phyloP scores from a whole-genome alignment of 1,284 basidiomycete species.

The Ceratobasidium papillatum region DNA sequence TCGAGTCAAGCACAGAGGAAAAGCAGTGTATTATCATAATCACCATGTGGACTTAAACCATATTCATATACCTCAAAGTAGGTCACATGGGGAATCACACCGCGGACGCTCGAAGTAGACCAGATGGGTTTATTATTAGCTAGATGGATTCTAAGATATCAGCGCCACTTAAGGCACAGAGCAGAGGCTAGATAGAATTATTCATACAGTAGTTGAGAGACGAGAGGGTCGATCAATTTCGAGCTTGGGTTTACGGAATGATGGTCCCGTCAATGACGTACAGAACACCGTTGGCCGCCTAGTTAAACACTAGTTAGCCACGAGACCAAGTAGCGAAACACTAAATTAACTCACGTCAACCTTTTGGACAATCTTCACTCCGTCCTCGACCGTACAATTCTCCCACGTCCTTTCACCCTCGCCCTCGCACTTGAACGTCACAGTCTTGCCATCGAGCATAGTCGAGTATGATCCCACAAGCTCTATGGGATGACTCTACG shows the following conservation, averaged over 20 bases:
- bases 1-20: too few relatives aligned
- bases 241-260: slow-evolving; percentile 15
- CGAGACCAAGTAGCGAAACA: neutral
- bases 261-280: slow-evolving; percentile 41
- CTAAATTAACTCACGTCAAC: slow-evolving; percentile 17
- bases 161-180: neutral
- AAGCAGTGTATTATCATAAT: too few relatives aligned
- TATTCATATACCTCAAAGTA: too few relatives aligned
- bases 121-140: too few relatives aligned
- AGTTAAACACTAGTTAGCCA: neutral
- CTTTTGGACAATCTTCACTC: slow-evolving; percentile 28
- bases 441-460: slow-evolving; percentile 35
- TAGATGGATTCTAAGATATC: too few relatives aligned
- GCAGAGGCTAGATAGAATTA: neutral
- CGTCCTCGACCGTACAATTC: slow-evolving; percentile 30
- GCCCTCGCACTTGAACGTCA: slow-evolving; percentile 16
- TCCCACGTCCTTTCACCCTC: slow-evolving; percentile 38
- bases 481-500: slow-evolving; percentile 40
- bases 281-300: slow-evolving; percentile 41
- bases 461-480: slow-evolving; percentile 28
- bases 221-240: neutral
- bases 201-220: neutral
- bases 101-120: too few relatives aligned
- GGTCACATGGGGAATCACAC: too few relatives aligned
- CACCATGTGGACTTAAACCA: too few relatives aligned